Evolutionary conservation across 805 yeast species (phyloP).

Genomic region (Pichia thaimueangensis): DNA sequence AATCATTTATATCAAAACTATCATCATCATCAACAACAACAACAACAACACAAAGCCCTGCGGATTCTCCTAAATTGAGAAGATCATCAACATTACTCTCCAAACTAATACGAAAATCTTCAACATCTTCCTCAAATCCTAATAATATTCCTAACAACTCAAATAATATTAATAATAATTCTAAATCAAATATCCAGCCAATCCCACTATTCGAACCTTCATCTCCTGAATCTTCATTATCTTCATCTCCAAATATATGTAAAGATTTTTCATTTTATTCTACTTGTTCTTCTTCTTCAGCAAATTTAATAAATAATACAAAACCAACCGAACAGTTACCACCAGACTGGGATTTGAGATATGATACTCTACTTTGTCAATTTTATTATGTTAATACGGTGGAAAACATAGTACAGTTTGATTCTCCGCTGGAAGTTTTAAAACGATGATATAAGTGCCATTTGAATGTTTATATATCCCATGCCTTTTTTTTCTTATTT

Average conservation of each 20-base stretch:
- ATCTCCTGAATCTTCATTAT: not conserved
- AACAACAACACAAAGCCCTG: too few species aligned
- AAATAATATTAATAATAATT: not conserved
- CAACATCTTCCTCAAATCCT: not conserved
- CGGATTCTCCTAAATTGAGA: too few species aligned
- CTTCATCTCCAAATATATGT: not conserved
- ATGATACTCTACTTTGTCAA: conserved; percentile 34
- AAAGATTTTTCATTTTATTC: not conserved
- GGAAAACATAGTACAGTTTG: conserved; percentile 35
- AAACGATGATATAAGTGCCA: not conserved
- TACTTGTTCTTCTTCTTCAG: not conserved
- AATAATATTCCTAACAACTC: not conserved
- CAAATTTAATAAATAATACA: too few species aligned
- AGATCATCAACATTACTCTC: not conserved
- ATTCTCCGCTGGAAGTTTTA: conserved; percentile 39
- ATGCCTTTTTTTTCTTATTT: not conserved
- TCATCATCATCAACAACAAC: too few species aligned
- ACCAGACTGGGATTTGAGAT: conserved; percentile 31
- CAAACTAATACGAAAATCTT: not conserved
- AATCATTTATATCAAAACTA: too few species aligned
- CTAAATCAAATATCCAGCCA: not conserved
- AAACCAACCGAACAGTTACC: conserved; percentile 19
- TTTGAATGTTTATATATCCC: not conserved
- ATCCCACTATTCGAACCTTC: not conserved
- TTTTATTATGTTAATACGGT: conserved; percentile 35